Evolutionary conservation across 306 rosid species (phyloP).

Genomic region (Gleditsia sinensis): DNA sequence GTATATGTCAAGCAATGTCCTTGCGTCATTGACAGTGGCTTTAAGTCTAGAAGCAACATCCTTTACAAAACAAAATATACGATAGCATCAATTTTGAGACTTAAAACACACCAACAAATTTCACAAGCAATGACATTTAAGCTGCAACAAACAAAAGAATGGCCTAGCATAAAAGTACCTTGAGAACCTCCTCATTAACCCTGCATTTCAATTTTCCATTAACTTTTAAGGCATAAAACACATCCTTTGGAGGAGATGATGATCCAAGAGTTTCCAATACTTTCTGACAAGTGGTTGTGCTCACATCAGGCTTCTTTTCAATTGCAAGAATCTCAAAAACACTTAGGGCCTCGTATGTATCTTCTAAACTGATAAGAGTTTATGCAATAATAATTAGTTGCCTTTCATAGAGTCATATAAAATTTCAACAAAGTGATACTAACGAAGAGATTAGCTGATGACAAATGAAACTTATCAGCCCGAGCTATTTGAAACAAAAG

Average conservation of each 20-base stretch:
- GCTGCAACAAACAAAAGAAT: slow-evolving; percentile 26
- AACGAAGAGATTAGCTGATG: background rate
- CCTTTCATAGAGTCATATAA: background rate
- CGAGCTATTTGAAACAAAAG: no score
- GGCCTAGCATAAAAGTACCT: slow-evolving; percentile 53
- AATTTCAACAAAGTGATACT: background rate
- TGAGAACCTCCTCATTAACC: slow-evolving; percentile 48
- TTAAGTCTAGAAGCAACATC: slow-evolving; percentile 61
- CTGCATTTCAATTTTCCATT: slow-evolving; percentile 67
- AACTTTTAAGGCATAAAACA: slow-evolving; percentile 74
- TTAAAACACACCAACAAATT: background rate
- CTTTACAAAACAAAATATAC: slow-evolving; percentile 50
- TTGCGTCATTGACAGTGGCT: slow-evolving; percentile 61
- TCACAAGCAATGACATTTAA: slow-evolving; percentile 26
- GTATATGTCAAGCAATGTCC: slow-evolving; percentile 71
- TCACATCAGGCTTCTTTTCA: slow-evolving; percentile 58
- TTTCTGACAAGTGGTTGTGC: slow-evolving; percentile 51
- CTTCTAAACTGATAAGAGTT: slow-evolving; percentile 68
- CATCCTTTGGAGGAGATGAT: slow-evolving; percentile 62
- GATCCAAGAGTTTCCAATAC: slow-evolving; percentile 66
- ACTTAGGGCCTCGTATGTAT: slow-evolving; percentile 74
- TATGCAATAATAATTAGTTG: slow-evolving; percentile 27
- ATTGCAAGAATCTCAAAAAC: slow-evolving; percentile 75
- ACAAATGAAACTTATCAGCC: background rate
- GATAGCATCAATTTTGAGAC: slow-evolving; percentile 27